Evolutionary conservation across 1,284 basidiomycete genomes (phyloP).

Genomic region (Papiliotrema laurentii): DNA sequence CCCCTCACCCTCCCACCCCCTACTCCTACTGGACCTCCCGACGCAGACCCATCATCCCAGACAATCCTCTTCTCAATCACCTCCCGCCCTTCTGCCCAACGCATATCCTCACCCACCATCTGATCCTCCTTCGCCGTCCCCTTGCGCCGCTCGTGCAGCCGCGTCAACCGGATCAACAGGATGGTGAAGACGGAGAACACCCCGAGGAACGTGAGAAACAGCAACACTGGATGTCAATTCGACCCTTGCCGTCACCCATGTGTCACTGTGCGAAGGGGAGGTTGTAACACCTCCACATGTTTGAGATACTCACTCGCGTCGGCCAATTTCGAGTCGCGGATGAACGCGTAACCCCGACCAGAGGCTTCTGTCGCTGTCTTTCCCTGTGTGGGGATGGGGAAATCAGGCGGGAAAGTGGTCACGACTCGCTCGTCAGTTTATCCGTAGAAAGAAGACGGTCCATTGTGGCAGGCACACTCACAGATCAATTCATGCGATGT

Average conservation of each 20-base stretch:
- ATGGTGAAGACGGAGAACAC: slow-evolving; percentile 12
- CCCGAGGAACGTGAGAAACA: slow-evolving; percentile 17
- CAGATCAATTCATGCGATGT: too few species aligned
- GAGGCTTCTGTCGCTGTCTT: not conserved
- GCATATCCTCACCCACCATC: slow-evolving; percentile 25
- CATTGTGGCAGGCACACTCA: too few species aligned
- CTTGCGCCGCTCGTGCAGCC: slow-evolving; percentile 1
- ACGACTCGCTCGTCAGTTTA: too few species aligned
- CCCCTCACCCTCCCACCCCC: not conserved
- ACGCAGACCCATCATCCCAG: slow-evolving; percentile 2
- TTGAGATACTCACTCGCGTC: slow-evolving; percentile 27
- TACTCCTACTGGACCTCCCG: not conserved
- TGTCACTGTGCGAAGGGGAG: not conserved
- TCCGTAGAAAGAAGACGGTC: too few species aligned
- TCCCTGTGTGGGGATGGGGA: slow-evolving; percentile 20
- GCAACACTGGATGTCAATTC: slow-evolving; percentile 13
- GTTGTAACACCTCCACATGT: too few species aligned
- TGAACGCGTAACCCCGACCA: slow-evolving; percentile 24
- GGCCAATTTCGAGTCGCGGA: slow-evolving; percentile 15
- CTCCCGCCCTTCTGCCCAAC: slow-evolving; percentile 26
- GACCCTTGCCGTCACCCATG: not conserved
- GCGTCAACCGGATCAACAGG: slow-evolving; percentile 9
- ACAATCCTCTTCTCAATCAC: slow-evolving; percentile 19
- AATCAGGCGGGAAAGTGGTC: slow-evolving; percentile 26
- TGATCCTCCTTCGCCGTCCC: slow-evolving; percentile 12